Evolutionary conservation across 257 asterid species (phyloP).

Genomic region (Haberlea rhodopensis): DNA sequence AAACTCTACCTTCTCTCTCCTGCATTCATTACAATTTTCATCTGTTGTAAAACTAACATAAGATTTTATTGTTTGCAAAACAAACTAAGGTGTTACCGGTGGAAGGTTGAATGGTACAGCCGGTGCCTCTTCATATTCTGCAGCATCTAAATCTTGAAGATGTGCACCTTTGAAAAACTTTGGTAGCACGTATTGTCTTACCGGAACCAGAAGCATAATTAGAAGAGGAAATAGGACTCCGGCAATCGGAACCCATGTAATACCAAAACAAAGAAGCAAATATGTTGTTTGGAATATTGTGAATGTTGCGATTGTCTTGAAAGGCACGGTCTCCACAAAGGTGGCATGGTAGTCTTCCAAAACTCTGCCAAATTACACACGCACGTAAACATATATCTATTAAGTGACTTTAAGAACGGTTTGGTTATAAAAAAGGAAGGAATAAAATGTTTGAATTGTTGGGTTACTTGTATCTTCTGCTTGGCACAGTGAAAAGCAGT

Average conservation of each 20-base stretch:
- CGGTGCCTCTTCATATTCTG: constrained; percentile 78
- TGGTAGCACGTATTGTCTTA: constrained; percentile 64
- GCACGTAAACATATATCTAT: not conserved
- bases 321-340: constrained; percentile 84
- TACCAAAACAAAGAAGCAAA: constrained; percentile 75
- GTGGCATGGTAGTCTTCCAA: constrained; percentile 78
- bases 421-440: not conserved
- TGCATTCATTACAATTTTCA: constrained; percentile 22
- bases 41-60: too few species aligned
- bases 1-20: constrained; percentile 62
- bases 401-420: not conserved
- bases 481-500: constrained; percentile 73
- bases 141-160: constrained; percentile 88
- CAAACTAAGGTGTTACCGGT: constrained; percentile 27
- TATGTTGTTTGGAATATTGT: constrained; percentile 67
- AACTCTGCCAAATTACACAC: constrained; percentile 42
- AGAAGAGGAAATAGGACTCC: constrained; percentile 76
- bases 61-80: not conserved
- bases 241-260: constrained; percentile 90
- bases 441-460: not conserved
- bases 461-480: constrained; percentile 75
- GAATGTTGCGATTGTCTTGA: constrained; percentile 67
- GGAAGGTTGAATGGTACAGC: constrained; percentile 61
- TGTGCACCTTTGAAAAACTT: constrained; percentile 75
- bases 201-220: constrained; percentile 84